phyloP scores from a whole-genome alignment of 345 rosid genomes.

The Aquilaria yunnanensis region DNA sequence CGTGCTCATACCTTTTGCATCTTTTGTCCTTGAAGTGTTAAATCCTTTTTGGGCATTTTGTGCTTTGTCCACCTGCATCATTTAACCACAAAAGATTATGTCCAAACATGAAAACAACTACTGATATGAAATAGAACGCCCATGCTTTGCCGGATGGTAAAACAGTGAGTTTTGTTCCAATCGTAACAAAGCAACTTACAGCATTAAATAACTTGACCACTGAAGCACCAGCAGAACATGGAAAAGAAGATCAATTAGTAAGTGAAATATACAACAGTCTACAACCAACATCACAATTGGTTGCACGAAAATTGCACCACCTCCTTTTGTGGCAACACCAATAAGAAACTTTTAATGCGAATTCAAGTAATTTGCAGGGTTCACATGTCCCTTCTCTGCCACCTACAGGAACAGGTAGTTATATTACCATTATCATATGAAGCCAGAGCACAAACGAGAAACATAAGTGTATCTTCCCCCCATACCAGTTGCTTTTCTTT shows the following conservation, averaged over 20 bases:
- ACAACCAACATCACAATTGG: constrained; percentile 1
- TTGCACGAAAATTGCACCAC: constrained; percentile 22
- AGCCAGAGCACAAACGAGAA: not conserved
- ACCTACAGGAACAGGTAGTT: constrained; percentile 26
- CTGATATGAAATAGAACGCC: too few relatives aligned
- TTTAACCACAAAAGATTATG: constrained; percentile 2
- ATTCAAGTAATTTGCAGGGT: constrained; percentile 72
- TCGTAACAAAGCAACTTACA: constrained; percentile 44
- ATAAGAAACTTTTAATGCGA: constrained; percentile 79
- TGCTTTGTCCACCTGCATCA: constrained; percentile 81
- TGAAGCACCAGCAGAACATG: constrained; percentile 27
- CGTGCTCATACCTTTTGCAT: constrained; percentile 56
- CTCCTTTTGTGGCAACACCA: constrained; percentile 96
- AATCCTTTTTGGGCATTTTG: constrained; percentile 83
- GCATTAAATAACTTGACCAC: constrained; percentile 97
- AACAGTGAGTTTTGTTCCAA: not conserved
- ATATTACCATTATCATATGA: constrained; percentile 1
- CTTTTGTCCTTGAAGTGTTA: constrained; percentile 74
- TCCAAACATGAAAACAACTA: too few relatives aligned
- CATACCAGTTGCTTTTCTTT: constrained; percentile 81
- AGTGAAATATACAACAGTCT: constrained; percentile 9
- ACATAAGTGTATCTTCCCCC: not conserved
- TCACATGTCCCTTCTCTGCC: constrained; percentile 83
- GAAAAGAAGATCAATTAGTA: constrained; percentile 25
- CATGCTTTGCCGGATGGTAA: not conserved